A percentile compares a stretch with the other conserved stretches of the same genome.
phyloP scores from a whole-genome alignment of 1,284 basidiomycete genomes.

The Ganoderma leucocontextum region DNA sequence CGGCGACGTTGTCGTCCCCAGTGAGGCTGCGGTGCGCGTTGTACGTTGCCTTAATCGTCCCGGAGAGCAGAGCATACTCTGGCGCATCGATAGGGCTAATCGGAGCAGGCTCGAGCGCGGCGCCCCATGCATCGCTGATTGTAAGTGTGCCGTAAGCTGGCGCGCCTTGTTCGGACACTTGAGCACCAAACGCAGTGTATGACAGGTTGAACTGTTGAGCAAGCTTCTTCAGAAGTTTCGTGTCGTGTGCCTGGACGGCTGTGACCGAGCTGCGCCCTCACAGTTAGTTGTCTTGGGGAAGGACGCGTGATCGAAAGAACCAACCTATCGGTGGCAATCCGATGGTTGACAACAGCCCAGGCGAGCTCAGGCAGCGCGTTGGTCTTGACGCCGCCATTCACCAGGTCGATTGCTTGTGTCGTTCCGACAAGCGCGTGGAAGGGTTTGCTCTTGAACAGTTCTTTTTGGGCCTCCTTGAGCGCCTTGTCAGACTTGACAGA shows the following conservation, averaged over 20 bases:
- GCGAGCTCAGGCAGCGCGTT: constrained; percentile 68
- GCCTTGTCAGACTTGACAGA: constrained; percentile 52
- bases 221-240: constrained; percentile 49
- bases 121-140: constrained; percentile 53
- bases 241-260: constrained; percentile 52
- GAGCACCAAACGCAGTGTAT: constrained; percentile 53
- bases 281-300: constrained; percentile 27
- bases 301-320: constrained; percentile 14
- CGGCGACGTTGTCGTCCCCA: constrained; percentile 40
- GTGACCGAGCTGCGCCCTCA: constrained; percentile 50
- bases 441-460: constrained; percentile 43
- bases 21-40: constrained; percentile 45
- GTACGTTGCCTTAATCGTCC: constrained; percentile 57
- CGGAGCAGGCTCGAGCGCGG: constrained; percentile 62
- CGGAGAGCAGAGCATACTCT: constrained; percentile 58
- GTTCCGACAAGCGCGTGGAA: constrained; percentile 54
- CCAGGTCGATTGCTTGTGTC: constrained; percentile 68
- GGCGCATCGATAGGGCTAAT: constrained; percentile 56
- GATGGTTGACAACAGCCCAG: constrained; percentile 62
- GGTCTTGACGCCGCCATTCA: constrained; percentile 67
- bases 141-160: constrained; percentile 48
- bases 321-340: constrained; percentile 55
- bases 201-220: constrained; percentile 56
- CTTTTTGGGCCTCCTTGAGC: constrained; percentile 49
- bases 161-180: constrained; percentile 37